Evolutionary conservation across 2,329 filamentous ascomycete species (phyloP).

Genomic region (Penicillium frequentans): DNA sequence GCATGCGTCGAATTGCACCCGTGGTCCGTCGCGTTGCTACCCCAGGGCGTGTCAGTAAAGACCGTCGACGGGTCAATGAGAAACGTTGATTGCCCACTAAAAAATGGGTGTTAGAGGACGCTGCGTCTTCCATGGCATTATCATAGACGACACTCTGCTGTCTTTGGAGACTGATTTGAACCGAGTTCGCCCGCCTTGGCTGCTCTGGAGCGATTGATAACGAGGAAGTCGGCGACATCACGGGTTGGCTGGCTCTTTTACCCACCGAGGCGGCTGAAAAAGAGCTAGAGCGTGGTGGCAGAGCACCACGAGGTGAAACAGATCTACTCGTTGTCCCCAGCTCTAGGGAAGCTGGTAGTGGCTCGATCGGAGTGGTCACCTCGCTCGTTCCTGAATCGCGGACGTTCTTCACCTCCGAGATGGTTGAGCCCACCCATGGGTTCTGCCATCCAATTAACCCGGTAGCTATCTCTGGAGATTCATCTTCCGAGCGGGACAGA

Average conservation of each 20-base stretch:
- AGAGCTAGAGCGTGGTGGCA: conserved; percentile 10
- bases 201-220: conserved; percentile 14
- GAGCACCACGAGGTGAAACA: not conserved
- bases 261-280: conserved; percentile 19
- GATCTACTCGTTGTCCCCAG: not conserved
- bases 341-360: conserved; percentile 1
- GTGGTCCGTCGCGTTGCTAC: conserved; percentile 37
- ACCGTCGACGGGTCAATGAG: conserved; percentile 39
- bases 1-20: conserved; percentile 20
- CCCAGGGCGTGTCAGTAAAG: conserved; percentile 36
- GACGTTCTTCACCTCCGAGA: conserved; percentile 19
- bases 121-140: conserved; percentile 26
- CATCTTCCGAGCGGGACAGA: conserved; percentile 4
- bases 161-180: conserved; percentile 27
- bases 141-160: conserved; percentile 26
- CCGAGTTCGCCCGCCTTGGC: conserved; percentile 31
- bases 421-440: conserved; percentile 33
- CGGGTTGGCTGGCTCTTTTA: conserved; percentile 24
- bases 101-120: conserved; percentile 35
- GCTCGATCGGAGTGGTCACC: conserved; percentile 16
- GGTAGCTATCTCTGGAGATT: conserved; percentile 8
- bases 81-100: conserved; percentile 34
- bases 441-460: conserved; percentile 33
- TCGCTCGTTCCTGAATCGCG: conserved; percentile 11
- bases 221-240: conserved; percentile 11